A percentile compares a stretch with the other conserved stretches of the same genome.
phyloP scores from a whole-genome alignment of 352 stramenopile species.

The Phytopythium oedochilum region DNA sequence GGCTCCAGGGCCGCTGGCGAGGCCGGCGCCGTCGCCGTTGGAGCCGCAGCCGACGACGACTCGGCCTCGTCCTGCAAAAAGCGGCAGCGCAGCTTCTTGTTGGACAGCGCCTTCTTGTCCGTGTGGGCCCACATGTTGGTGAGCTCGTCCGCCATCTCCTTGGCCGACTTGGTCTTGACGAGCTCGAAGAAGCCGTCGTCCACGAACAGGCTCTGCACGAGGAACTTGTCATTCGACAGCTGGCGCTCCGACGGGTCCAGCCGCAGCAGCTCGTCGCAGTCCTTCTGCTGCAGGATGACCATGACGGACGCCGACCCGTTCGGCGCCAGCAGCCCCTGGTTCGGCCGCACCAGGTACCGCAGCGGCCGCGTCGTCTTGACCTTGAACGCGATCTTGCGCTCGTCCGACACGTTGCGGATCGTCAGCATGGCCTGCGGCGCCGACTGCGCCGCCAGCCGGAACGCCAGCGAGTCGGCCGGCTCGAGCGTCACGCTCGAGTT shows the following conservation, averaged over 20 bases:
- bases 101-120: conserved; percentile 74
- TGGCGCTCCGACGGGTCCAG: conserved; percentile 72
- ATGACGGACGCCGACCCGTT: conserved; percentile 78
- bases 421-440: conserved; percentile 77
- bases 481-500: conserved; percentile 80
- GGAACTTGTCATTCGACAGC: conserved; percentile 88
- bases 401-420: conserved; percentile 79
- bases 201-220: conserved; percentile 84
- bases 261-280: conserved; percentile 82
- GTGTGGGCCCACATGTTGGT: conserved; percentile 82
- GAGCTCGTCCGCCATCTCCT: conserved; percentile 86
- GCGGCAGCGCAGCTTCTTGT: conserved; percentile 88
- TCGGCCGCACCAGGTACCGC: conserved; percentile 87
- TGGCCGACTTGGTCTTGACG: conserved; percentile 82
- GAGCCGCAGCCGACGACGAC: conserved; percentile 11
- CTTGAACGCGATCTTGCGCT: conserved; percentile 86
- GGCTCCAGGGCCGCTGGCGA: background rate
- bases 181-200: conserved; percentile 84
- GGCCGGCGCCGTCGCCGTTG: conserved; percentile 1
- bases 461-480: conserved; percentile 75
- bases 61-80: conserved; percentile 61
- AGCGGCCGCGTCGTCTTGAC: conserved; percentile 86
- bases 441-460: conserved; percentile 53
- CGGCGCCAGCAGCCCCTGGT: conserved; percentile 77
- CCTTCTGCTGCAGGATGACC: conserved; percentile 87